A percentile compares a stretch with the other conserved stretches of the same genome.
Conservation (phyloP, 768 basidiomycete genomes). For the Leucocoprinus birnbaumii region DNA sequence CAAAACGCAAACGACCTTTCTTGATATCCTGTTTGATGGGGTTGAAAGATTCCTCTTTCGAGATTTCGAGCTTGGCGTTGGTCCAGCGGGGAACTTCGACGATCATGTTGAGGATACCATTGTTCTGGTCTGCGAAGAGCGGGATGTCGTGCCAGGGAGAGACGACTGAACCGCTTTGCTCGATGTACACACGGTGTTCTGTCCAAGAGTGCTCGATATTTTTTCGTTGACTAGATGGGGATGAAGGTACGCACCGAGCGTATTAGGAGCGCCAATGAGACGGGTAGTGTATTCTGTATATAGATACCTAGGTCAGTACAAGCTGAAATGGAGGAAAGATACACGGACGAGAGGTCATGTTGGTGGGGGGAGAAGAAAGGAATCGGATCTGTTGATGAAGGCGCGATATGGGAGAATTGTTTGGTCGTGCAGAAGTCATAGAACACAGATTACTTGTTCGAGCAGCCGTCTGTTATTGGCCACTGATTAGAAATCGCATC, state of each 20-base stretch:
- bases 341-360: constrained; percentile 57
- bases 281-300: constrained; percentile 66
- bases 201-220: constrained; percentile 23
- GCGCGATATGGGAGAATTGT: constrained; percentile 37
- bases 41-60: constrained; percentile 97
- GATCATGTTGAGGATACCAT: constrained; percentile 97
- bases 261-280: constrained; percentile 86
- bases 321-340: constrained; percentile 15
- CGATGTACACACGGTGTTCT: constrained; percentile 96
- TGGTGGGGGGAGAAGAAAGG: constrained; percentile 30
- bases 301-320: constrained; percentile 10
- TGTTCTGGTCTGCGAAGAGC: constrained; percentile 93
- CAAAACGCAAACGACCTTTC: constrained; percentile 92
- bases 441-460: constrained; percentile 1
- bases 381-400: constrained; percentile 64
- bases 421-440: constrained; percentile 35
- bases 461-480: constrained; percentile 10
- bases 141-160: constrained; percentile 96
- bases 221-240: constrained; percentile 16
- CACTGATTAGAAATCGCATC: constrained; percentile 13
- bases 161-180: constrained; percentile 81
- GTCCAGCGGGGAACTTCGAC: constrained; percentile 99
- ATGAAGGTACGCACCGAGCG: constrained; percentile 65
- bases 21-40: constrained; percentile 99
- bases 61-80: constrained; percentile 99